These are phyloP conservation scores for Nakazawaea holstii DNA, from an alignment of 805 yeast species.

Conservation along the genomic window DNA sequence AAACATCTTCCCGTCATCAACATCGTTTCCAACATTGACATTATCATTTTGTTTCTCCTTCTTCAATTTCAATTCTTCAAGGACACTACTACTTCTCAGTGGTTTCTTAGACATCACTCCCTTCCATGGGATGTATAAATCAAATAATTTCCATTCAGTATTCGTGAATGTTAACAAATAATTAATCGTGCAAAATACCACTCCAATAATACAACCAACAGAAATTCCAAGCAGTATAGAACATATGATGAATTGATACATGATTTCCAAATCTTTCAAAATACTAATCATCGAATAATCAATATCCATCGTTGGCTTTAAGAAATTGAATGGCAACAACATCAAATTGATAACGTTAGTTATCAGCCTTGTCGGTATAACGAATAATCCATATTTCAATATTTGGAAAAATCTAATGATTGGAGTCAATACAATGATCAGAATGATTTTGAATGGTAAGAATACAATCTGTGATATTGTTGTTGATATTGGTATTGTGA, in stretches of 20 bases:
- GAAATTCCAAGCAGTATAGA: constrained; percentile 10
- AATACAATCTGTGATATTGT: too few species aligned
- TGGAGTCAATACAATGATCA: constrained; percentile 2
- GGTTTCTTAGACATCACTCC: neutral
- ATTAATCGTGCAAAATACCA: constrained; percentile 1
- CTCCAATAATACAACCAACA: constrained; percentile 6
- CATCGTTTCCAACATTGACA: neutral
- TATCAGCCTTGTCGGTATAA: constrained; percentile 3
- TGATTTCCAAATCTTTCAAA: neutral
- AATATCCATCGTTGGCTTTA: neutral
- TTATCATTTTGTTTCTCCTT: neutral
- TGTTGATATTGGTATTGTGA: too few species aligned
- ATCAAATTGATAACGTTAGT: neutral
- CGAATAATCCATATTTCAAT: constrained; percentile 2
- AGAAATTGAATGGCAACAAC: constrained; percentile 1
- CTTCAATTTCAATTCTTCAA: neutral
- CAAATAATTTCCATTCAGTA: neutral
- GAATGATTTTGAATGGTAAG: neutral
- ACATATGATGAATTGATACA: constrained; percentile 9
- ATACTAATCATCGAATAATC: neutral
- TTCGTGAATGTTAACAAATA: constrained; percentile 7
- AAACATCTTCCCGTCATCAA: neutral
- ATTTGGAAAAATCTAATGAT: neutral
- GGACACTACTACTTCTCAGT: neutral
- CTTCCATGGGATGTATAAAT: neutral